These are phyloP conservation scores for Yarrowia bubula DNA, from an alignment of 805 yeast species.

Conservation along the genomic window DNA sequence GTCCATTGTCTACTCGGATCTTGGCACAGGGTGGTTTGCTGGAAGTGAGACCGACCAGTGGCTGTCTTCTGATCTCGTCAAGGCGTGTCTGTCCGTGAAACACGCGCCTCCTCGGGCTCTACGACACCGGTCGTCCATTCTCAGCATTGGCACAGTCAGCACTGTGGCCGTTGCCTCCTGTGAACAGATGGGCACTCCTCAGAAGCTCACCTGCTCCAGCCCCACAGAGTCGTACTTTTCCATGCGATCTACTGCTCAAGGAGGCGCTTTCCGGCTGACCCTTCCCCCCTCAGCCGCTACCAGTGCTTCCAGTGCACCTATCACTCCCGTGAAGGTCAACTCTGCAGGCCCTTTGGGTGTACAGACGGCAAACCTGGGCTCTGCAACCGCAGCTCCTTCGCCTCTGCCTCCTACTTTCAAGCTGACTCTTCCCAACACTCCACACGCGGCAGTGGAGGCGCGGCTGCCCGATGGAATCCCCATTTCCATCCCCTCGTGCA, in stretches of 20 bases:
- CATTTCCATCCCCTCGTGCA: slow-evolving; percentile 21
- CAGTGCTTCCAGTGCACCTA: slow-evolving; percentile 20
- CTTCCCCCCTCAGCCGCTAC: slow-evolving; percentile 13
- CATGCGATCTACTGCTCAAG: slow-evolving; percentile 3
- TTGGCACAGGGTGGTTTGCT: slow-evolving; percentile 31
- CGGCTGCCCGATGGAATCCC: slow-evolving; percentile 10
- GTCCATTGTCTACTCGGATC: slow-evolving; percentile 31
- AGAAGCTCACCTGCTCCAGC: slow-evolving; percentile 3
- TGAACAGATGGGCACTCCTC: slow-evolving; percentile 1
- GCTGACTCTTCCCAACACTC: slow-evolving; percentile 11
- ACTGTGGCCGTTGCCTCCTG: not conserved
- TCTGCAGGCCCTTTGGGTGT: not conserved
- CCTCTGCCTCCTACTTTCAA: not conserved
- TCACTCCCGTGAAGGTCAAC: slow-evolving; percentile 5
- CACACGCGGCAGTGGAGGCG: not conserved
- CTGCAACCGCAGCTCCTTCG: not conserved
- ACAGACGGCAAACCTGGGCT: not conserved
- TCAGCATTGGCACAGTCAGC: not conserved
- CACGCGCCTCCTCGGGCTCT: slow-evolving; percentile 10
- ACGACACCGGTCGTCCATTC: slow-evolving; percentile 14
- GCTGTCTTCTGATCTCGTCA: not conserved
- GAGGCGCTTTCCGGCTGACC: slow-evolving; percentile 6
- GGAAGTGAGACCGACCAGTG: slow-evolving; percentile 27
- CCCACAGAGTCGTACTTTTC: slow-evolving; percentile 21
- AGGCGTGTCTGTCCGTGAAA: slow-evolving; percentile 20